Evolutionary conservation across 148 eudicot species (phyloP), one percentile per base, ranked within the genome.

Genomic region (Drosera capensis): DNA sequence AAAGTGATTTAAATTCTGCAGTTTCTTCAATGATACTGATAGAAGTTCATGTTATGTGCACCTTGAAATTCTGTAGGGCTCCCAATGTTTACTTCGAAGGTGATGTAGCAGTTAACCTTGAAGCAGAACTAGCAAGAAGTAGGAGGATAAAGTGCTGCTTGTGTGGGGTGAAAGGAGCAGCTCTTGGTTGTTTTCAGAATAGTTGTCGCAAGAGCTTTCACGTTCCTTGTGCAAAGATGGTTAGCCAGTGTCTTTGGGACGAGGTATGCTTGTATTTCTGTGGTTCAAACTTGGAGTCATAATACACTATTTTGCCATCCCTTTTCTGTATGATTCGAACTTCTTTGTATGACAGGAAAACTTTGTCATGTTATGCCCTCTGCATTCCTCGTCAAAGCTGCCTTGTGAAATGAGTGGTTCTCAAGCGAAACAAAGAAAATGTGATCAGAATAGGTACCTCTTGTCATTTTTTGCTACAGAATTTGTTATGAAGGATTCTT

Each of bases 201-300:
- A 78, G 82, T 58, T 90, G 95, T 46, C 73, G 93, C 28, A 80
- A 54, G 68, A 90, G 99, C 58, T 90, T 90, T 49, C 99, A 90
- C 68, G 74, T 85, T 34, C 72, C 95, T 26, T 90, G 99, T 68
- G 99, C 95, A 18, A 81, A 74, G 65, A 48, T 52, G 53, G 72
- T 81, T 39, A 55, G 56, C 47, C 58, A 75, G 55, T 80, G 85
- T 65, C 82, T 95, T 30, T 90, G 99, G 99, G 99, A 90, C 66
- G 54, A 42, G 63, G 99, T 85, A 74, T 26, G 93, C 38, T 7
- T 49, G 25, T 3, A 34, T 22, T 39, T 29, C 8, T 36, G 13
- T 35, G 0, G 43, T 20, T 35, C 49, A 0, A 20, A 14, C 13
- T 12, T 3, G 7, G 25, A 22, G 22, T 11, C 8, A 8, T 5